Evolutionary conservation across 257 asterid species (phyloP).

Genomic region (Solanum habrochaites): DNA sequence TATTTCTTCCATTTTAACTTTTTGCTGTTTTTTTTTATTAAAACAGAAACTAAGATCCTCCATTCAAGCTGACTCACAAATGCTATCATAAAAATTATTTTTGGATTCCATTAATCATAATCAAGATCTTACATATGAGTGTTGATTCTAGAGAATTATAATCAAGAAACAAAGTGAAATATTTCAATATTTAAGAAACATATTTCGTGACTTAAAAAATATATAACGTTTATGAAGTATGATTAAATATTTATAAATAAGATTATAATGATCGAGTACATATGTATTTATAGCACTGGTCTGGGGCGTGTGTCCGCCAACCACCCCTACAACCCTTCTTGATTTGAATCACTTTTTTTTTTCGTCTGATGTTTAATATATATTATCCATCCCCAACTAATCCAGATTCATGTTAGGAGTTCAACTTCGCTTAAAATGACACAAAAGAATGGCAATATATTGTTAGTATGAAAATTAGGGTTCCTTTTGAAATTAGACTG

Average conservation of each 20-base stretch:
- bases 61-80: not conserved
- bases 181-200: not conserved
- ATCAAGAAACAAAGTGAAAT: not conserved
- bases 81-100: not conserved
- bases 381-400: too few relatives aligned
- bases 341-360: not conserved
- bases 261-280: too few relatives aligned
- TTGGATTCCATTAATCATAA: not conserved
- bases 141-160: not conserved
- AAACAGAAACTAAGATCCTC: not conserved
- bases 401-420: not conserved
- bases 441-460: not conserved
- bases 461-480: not conserved
- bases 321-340: not conserved
- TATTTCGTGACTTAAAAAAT: not conserved
- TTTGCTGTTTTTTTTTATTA: not conserved
- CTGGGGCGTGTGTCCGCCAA: not conserved
- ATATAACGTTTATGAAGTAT: not conserved
- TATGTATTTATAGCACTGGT: too few relatives aligned
- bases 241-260: not conserved
- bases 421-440: not conserved
- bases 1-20: not conserved
- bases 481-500: not conserved
- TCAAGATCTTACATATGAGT: not conserved
- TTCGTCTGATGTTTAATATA: too few relatives aligned